Conservation (phyloP, 805 yeast genomes). For the Ogataea populi-albae region DNA sequence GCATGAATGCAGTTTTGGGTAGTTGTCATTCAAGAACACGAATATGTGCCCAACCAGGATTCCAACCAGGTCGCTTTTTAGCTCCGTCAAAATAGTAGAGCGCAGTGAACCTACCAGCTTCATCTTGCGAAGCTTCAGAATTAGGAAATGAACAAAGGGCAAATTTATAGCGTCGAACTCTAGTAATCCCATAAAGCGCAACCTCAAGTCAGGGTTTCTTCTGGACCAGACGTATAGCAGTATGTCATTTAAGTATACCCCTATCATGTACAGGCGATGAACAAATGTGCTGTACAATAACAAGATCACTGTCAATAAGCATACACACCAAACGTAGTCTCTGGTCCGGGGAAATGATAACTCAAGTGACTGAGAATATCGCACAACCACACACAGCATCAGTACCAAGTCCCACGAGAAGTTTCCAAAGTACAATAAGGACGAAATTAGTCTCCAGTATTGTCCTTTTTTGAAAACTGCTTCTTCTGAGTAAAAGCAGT, state of each 20-base stretch:
- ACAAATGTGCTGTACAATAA: conserved; percentile 31
- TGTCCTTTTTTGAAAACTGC: conserved; percentile 38
- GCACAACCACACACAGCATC: conserved; percentile 35
- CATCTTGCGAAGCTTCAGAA: conserved; percentile 17
- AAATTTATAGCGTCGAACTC: conserved; percentile 42
- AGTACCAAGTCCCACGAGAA: conserved; percentile 37
- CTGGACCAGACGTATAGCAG: conserved; percentile 48
- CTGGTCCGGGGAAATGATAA: conserved; percentile 29
- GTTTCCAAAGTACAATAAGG: conserved; percentile 39
- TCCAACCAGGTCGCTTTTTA: conserved; percentile 24
- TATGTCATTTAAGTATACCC: conserved; percentile 36
- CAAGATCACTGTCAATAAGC: conserved; percentile 30
- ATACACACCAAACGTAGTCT: conserved; percentile 40
- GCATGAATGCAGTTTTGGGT: conserved; percentile 36
- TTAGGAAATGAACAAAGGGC: conserved; percentile 37
- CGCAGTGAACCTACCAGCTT: conserved; percentile 5
- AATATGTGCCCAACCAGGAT: conserved; percentile 42
- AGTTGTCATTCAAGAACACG: conserved; percentile 39
- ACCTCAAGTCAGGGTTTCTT: conserved; percentile 39
- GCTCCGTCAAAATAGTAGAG: background rate
- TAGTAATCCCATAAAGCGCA: conserved; percentile 40
- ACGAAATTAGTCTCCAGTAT: conserved; percentile 36
- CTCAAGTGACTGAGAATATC: conserved; percentile 41
- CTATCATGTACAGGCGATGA: conserved; percentile 34
- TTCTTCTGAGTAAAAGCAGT: conserved; percentile 36